A percentile compares a stretch with the other conserved stretches of the same genome.
Evolutionary conservation across 768 basidiomycete species (phyloP).

Genomic region (Amanita exitialis): DNA sequence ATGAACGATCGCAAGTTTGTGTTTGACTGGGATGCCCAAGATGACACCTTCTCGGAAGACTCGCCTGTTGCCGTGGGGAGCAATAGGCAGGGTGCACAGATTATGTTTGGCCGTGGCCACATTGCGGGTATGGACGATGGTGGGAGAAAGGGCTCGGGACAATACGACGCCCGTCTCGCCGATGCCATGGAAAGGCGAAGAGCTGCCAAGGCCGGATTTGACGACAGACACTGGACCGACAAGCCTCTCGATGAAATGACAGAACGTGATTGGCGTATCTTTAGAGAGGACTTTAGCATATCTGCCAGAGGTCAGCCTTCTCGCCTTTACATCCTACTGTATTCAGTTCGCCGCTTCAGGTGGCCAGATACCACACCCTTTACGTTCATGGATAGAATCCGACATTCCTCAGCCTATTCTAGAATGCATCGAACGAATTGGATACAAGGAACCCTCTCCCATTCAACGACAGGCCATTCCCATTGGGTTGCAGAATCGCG

Average conservation of each 20-base stretch:
- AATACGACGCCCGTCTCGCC: conserved; percentile 44
- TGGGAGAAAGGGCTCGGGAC: conserved; percentile 23
- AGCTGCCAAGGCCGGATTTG: conserved; percentile 72
- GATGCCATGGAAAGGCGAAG: conserved; percentile 78
- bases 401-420: conserved; percentile 70
- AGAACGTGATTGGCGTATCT: conserved; percentile 98
- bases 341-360: conserved; percentile 32
- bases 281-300: conserved; percentile 97
- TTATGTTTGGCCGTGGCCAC: conserved; percentile 82
- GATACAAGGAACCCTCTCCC: conserved; percentile 94
- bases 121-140: conserved; percentile 79
- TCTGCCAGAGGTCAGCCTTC: conserved; percentile 67
- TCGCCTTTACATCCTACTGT: neutral
- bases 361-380: conserved; percentile 87
- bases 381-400: conserved; percentile 90
- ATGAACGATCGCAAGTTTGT: conserved; percentile 96
- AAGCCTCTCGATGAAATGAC: conserved; percentile 90
- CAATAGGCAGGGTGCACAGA: conserved; percentile 71
- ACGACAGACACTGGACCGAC: conserved; percentile 97
- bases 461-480: conserved; percentile 99
- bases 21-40: conserved; percentile 98
- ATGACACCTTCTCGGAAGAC: conserved; percentile 83
- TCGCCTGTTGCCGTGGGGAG: conserved; percentile 62
- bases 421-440: conserved; percentile 80
- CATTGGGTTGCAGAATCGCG: conserved; percentile 94